Evolutionary conservation across 2,329 filamentous ascomycete species (phyloP).

Genomic region (Phyllosticta citrichinensis): DNA sequence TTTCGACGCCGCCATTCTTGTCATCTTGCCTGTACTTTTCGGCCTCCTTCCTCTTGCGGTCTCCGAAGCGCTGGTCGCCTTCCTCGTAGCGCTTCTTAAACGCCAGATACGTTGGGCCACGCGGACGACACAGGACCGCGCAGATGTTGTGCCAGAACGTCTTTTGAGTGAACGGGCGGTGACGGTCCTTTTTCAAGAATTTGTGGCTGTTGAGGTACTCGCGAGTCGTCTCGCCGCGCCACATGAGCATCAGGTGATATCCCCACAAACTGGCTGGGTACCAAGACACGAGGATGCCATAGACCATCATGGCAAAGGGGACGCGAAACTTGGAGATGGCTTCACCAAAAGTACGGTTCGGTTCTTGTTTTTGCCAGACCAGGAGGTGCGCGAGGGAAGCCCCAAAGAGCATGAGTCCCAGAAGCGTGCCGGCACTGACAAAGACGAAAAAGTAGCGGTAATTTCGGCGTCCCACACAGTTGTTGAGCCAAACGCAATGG

Average conservation of each 20-base stretch:
- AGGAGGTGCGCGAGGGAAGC: conserved; percentile 74
- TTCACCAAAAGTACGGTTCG: conserved; percentile 53
- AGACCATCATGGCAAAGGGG: conserved; percentile 81
- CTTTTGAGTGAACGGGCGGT: conserved; percentile 79
- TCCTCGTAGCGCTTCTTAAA: conserved; percentile 70
- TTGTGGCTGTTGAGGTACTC: conserved; percentile 96
- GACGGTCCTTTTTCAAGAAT: conserved; percentile 83
- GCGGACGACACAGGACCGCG: conserved; percentile 69
- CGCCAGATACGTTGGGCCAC: conserved; percentile 77
- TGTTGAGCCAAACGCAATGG: conserved; percentile 98
- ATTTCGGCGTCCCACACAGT: conserved; percentile 92
- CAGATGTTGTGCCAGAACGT: conserved; percentile 68
- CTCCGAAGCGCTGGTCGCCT: conserved; percentile 77
- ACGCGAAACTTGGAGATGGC: conserved; percentile 64
- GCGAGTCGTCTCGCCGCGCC: conserved; percentile 83
- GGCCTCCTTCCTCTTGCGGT: conserved; percentile 42
- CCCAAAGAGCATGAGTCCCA: conserved; percentile 65
- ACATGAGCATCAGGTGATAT: conserved; percentile 89
- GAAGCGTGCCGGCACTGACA: conserved; percentile 65
- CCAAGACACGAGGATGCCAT: conserved; percentile 60
- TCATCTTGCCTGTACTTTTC: conserved; percentile 32
- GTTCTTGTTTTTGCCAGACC: conserved; percentile 54
- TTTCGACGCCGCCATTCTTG: conserved; percentile 54
- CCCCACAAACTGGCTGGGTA: conserved; percentile 77
- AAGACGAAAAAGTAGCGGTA: conserved; percentile 98